A percentile compares a stretch with the other conserved stretches of the same genome.
phyloP scores from a whole-genome alignment of 2,329 filamentous ascomycete genomes.

The Penicillium sp. region DNA sequence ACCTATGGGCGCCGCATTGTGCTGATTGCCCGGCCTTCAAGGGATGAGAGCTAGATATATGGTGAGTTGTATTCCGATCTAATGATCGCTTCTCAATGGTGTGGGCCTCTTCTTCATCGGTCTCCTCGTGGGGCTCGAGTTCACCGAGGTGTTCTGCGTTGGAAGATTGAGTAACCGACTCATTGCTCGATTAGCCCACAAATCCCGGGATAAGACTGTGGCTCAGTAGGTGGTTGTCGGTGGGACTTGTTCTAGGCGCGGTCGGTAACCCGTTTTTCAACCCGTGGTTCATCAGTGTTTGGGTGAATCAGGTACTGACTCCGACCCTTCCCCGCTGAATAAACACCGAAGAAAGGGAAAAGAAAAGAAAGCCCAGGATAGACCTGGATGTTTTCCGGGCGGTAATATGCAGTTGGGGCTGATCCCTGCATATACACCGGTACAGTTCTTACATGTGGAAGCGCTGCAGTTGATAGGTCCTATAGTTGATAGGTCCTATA shows the following conservation, averaged over 20 bases:
- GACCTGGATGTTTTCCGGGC: slow-evolving; percentile 3
- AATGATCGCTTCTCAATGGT: neutral
- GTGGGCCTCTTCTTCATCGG: neutral
- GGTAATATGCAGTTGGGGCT: slow-evolving; percentile 3
- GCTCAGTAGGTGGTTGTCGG: slow-evolving; percentile 2
- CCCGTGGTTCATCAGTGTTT: slow-evolving; percentile 3
- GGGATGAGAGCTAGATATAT: neutral
- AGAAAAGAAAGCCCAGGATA: neutral
- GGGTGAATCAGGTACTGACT: slow-evolving; percentile 2
- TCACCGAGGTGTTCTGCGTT: neutral
- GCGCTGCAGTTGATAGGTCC: neutral
- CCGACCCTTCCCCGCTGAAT: neutral
- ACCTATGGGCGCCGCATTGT: neutral
- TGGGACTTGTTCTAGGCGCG: neutral
- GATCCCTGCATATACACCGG: slow-evolving; percentile 4
- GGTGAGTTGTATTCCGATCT: neutral
- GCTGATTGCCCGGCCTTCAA: neutral
- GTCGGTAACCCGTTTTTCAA: neutral
- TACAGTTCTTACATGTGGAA: neutral
- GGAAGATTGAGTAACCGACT: neutral
- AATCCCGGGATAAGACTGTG: slow-evolving; percentile 1
- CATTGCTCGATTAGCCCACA: slow-evolving; percentile 1
- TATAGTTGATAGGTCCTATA: neutral
- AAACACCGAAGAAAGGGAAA: neutral
- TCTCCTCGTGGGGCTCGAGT: neutral